Base-by-base conservation (phyloP, 768 basidiomycete species). In the Suillus placidus region DNA sequence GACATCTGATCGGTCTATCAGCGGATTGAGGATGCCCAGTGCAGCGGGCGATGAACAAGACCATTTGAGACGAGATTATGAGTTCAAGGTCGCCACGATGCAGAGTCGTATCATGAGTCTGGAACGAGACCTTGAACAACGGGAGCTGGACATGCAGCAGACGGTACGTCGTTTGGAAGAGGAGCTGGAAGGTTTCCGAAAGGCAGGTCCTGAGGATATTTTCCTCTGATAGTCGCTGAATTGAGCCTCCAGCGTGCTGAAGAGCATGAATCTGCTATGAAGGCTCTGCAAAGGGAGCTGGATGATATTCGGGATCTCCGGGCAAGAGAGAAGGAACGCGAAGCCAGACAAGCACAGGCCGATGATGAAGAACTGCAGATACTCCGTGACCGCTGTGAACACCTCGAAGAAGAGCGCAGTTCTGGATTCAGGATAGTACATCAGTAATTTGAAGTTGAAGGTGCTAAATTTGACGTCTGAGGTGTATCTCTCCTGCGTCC, bases 61-160 rank as follows among this genome's bases (percentile, higher is more conserved):
- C 72, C 87, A 88, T 72, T 78, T 96, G 70, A 80, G 88, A 70
- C 80, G 88, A 52, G 95, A 98, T 26, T 99, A 98, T 75, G 97
- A 98, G 77, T 92, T 84, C 79, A 94, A 90, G 80, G 88, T 98
- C 64, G 91, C 94, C 8, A 92, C 91, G n/a, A 91, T 98, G 89
- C 95, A 97, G 77, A 83, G 80, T 23, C 88, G 89, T 70, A 88
- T 95, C 30, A 79, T 84, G 6, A 82, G 77, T 52, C 79, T 95
- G 65, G 92, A 97, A 74, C 84, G 87, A 40, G 91, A 93, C 68
- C 77, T 91, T 40, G 80, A 83, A 30, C 87, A 88, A 67, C 80
- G 80, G 66, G 87, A 87, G 68, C 81, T 76, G 69, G 87, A 88
- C 20, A 80, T 84, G 43, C 89, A 92, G 60, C 80, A 81, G 42